Percentiles rank a stretch among this genome's conserved stretches.
Evolutionary conservation across 352 stramenopile genomes (phyloP).

Genomic region (Pythium pyrilobum): DNA sequence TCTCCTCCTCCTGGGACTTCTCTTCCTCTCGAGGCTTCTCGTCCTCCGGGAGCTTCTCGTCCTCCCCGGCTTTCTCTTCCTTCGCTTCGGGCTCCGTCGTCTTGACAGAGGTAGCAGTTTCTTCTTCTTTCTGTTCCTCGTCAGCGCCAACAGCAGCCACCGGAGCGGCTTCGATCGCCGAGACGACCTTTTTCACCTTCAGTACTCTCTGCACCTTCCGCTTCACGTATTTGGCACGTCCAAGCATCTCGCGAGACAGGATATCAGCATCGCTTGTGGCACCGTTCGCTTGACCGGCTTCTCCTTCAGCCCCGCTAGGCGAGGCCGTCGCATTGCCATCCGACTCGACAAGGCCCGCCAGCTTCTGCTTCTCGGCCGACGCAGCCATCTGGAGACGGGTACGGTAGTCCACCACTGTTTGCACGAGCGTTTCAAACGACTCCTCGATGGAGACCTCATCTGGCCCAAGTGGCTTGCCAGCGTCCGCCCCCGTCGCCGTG

Average conservation of each 20-base stretch:
- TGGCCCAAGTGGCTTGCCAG: background rate
- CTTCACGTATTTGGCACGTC: slow-evolving; percentile 47
- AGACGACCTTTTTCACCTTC: slow-evolving; percentile 7
- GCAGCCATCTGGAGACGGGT: slow-evolving; percentile 68
- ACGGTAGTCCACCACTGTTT: slow-evolving; percentile 68
- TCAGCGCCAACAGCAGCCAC: background rate
- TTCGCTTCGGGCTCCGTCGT: no score
- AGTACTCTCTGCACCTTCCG: slow-evolving; percentile 28
- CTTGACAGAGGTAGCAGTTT: background rate
- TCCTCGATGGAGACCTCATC: background rate
- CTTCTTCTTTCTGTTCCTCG: slow-evolving; percentile 13
- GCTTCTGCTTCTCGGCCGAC: slow-evolving; percentile 64
- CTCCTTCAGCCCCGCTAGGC: background rate
- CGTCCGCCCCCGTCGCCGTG: slow-evolving; percentile 14
- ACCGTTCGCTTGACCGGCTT: background rate
- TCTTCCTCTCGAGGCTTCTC: background rate
- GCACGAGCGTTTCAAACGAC: slow-evolving; percentile 50
- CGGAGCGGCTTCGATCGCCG: background rate
- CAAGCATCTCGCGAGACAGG: slow-evolving; percentile 11
- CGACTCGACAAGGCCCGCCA: slow-evolving; percentile 20
- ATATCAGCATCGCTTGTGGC: background rate
- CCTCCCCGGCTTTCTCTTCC: background rate
- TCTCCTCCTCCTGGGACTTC: no score
- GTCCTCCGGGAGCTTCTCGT: background rate
- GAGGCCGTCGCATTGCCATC: background rate